A percentile compares a stretch with the other conserved stretches of the same genome.
These are phyloP conservation scores for Talaromyces sp. DNA, from an alignment of 2,329 filamentous ascomycete genomes.

Conservation along the genomic window DNA sequence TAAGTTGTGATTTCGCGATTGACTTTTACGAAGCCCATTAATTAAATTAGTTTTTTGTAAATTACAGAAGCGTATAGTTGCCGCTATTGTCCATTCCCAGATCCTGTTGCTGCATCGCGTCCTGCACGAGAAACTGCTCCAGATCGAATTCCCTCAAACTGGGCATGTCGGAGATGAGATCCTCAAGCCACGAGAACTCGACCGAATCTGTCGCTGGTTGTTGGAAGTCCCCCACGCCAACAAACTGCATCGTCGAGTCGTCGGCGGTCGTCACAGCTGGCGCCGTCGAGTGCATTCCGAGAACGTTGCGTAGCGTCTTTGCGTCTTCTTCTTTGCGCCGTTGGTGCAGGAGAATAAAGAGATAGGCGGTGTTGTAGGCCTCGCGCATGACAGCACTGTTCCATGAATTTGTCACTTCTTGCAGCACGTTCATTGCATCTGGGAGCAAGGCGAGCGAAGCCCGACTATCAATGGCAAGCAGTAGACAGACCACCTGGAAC, in stretches of 20 bases:
- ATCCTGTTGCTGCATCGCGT: conserved; percentile 22
- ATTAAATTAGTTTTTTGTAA: background rate
- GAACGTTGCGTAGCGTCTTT: conserved; percentile 33
- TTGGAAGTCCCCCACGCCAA: conserved; percentile 11
- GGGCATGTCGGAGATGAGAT: conserved; percentile 42
- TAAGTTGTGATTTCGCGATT: background rate
- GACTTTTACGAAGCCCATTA: background rate
- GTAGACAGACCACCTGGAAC: conserved; percentile 54
- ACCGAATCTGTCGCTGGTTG: conserved; percentile 25
- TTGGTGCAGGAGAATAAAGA: conserved; percentile 52
- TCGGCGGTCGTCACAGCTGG: conserved; percentile 13
- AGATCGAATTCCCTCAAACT: conserved; percentile 42
- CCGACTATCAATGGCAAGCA: conserved; percentile 52
- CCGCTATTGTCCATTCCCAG: background rate
- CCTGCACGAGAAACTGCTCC: conserved; percentile 36
- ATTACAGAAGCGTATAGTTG: background rate
- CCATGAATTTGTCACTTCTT: conserved; percentile 40
- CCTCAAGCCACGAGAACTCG: conserved; percentile 41
- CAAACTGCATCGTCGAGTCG: background rate
- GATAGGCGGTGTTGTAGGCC: conserved; percentile 51
- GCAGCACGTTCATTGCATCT: conserved; percentile 49
- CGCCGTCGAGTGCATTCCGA: conserved; percentile 31
- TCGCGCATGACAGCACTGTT: conserved; percentile 49
- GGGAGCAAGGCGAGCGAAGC: conserved; percentile 46
- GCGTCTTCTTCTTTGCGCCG: conserved; percentile 43